These are phyloP conservation scores for Thraustochytrium sp. DNA, from an alignment of 352 stramenopile genomes.

Conservation along the genomic window DNA sequence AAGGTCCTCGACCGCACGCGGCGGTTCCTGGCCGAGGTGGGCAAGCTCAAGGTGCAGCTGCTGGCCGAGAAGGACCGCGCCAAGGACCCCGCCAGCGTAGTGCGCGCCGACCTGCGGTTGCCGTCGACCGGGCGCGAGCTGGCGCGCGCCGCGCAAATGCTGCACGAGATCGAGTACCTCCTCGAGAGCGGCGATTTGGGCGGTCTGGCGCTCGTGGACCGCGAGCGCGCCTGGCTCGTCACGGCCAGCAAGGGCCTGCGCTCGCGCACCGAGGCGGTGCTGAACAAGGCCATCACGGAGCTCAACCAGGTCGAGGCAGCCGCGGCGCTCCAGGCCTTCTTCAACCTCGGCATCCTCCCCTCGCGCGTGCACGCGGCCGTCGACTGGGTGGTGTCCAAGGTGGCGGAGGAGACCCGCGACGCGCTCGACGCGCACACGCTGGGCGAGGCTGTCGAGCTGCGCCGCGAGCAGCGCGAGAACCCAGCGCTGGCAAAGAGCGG, in stretches of 20 bases:
- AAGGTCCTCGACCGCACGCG: slow-evolving; percentile 5
- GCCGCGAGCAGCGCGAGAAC: not conserved
- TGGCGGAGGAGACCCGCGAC: slow-evolving; percentile 12
- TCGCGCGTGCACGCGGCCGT: not conserved
- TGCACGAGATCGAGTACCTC: slow-evolving; percentile 33
- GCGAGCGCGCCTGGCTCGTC: slow-evolving; percentile 6
- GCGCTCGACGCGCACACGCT: slow-evolving; percentile 39
- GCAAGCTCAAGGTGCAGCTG: slow-evolving; percentile 23
- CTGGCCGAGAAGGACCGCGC: not conserved
- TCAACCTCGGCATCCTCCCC: slow-evolving; percentile 37
- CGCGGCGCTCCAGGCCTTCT: slow-evolving; percentile 29
- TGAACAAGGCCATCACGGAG: slow-evolving; percentile 32
- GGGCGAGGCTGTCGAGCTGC: not conserved
- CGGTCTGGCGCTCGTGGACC: not conserved
- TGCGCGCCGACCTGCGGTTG: not conserved
- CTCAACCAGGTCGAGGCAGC: slow-evolving; percentile 1
- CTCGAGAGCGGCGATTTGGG: not conserved
- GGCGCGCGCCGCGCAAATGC: not conserved
- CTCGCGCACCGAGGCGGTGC: not conserved
- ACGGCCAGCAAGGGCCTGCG: slow-evolving; percentile 1
- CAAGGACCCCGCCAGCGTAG: slow-evolving; percentile 7
- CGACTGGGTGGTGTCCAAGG: slow-evolving; percentile 25
- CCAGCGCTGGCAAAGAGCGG: no score
- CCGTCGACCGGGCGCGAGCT: not conserved
- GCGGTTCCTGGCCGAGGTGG: not conserved